Evolutionary conservation across 2,329 filamentous ascomycete genomes (phyloP), one percentile per base, ranked within the genome.

Genomic region (Penicillium hordei): DNA sequence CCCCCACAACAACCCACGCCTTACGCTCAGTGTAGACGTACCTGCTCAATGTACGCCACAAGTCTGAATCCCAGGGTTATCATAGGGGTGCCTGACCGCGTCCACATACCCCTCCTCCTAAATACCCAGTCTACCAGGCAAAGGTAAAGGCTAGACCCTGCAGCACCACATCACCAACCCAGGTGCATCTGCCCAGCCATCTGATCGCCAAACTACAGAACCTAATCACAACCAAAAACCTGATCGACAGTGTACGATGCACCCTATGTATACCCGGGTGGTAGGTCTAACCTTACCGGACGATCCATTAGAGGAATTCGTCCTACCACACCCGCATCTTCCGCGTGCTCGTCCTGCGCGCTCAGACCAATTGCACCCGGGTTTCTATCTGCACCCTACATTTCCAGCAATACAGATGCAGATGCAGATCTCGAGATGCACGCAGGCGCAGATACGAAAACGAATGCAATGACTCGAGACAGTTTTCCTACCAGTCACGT

Each of bases 41-140:
- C 48, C 39, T 46, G 25, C 42, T 43, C 19, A 2, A 21, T 23
- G 3, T 53, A 52, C 34, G 49, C 55, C 49, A 53, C 42, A 33
- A 2, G 13, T 31, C 25, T 36, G 17, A 25, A 48, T 42, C 9
- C 10, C 12, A 40, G 17, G 7, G 17, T 29, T 42, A 38, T 46
- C 25, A 53, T 45, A 57, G 40, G 29, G 29, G 55, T 53, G 9
- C 42, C 54, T 52, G 49, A 25, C 15, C 13, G 8, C 19, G 13
- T 34, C 29, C 13, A 27, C 8, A 40, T 15, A 21, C 10, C 25
- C 43, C n/a, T 45, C 43, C n/a, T 45, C 27, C 3, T 25, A 23
- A n/a, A 19, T 7, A 29, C 5, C 27, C 27, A 34, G 17, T 43
- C 9, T 27, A 29, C 21, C 17, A 6, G 53, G 42, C 23, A n/a